These are phyloP conservation scores for Rutidosis leptorrhynchoides DNA, from an alignment of 129 eudicot genomes.

Conservation along the genomic window DNA sequence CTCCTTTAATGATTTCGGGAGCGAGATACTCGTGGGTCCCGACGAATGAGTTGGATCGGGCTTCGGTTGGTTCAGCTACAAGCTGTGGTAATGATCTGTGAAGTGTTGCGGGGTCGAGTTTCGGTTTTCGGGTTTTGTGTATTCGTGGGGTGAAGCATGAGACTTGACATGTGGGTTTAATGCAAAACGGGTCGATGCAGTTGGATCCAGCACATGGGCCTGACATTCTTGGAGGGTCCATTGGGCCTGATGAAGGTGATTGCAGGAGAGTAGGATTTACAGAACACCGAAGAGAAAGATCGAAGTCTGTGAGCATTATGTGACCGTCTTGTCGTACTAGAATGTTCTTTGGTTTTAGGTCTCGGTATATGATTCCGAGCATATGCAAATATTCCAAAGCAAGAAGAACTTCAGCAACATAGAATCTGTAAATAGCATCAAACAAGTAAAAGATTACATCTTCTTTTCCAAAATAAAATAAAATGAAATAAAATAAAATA, in stretches of 20 bases:
- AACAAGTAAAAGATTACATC: too few species aligned
- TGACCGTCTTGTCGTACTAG: constrained; percentile 91
- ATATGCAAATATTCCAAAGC: constrained; percentile 87
- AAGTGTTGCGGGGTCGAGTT: constrained; percentile 39
- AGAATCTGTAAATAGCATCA: constrained; percentile 49
- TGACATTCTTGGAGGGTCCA: constrained; percentile 61
- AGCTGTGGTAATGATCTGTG: constrained; percentile 56
- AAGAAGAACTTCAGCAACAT: constrained; percentile 91
- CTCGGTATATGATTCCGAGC: constrained; percentile 92
- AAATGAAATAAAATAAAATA: too few species aligned
- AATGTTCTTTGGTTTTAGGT: constrained; percentile 85
- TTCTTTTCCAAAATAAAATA: too few species aligned
- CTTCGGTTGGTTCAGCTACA: constrained; percentile 86
- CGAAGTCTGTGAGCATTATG: constrained; percentile 91
- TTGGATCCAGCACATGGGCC: constrained; percentile 79
- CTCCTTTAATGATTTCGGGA: constrained; percentile 90
- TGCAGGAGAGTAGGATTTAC: constrained; percentile 69
- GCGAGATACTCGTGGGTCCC: constrained; percentile 97
- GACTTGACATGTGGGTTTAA: constrained; percentile 70
- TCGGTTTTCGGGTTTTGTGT: constrained; percentile 36
- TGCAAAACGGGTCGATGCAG: constrained; percentile 80
- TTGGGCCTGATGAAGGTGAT: constrained; percentile 30
- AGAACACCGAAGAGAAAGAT: constrained; percentile 81
- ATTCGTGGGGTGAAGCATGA: constrained; percentile 74
- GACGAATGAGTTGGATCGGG: constrained; percentile 86